Base-by-base conservation (phyloP, 2,329 filamentous ascomycete genomes). In the Onygena corvina region DNA sequence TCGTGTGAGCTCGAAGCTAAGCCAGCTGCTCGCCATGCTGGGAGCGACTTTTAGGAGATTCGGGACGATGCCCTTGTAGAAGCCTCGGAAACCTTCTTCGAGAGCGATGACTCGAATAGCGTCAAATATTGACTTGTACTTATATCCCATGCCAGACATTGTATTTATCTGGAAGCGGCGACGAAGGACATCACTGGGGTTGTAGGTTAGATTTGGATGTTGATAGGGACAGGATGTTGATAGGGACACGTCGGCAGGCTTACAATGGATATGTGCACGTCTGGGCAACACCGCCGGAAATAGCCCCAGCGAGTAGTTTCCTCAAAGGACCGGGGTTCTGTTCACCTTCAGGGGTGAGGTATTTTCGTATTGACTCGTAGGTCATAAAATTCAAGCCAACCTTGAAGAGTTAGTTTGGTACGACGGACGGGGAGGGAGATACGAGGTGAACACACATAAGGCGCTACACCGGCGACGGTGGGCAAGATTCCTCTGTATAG, bases 381-480 rank as follows among this genome's bases (percentile, higher is more conserved):
- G 86, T 87, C 88, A 96, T 96, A 67, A 98, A 98, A 66, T 98
- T 98, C 49, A 98, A 74, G 33, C 92, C 92, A 53, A 98, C 84
- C 83, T 88, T 57, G 47, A 31, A 31, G 31, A 49, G 50, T 60
- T 36, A 60, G 55, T 56, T 52, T 53, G 55, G 23, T 5, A 4
- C 6, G 14, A 18, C 18, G 42, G 3, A 16, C 7, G 29, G 14
- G 7, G 2, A n/a, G 27, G 14, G 47, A 46, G 38, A 27, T 31
- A 14, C 21, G 48, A 6, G 35, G 30, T 6, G 16, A 21, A 66
- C 71, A 64, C 62, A 86, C 90, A 64, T 96, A 96, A 57, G 92
- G 92, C 34, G 92, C 92, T 29, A 98, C 92, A 46, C 92, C 92
- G 34, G 90, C 87, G 30, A 98, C 82, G 0, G 92, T 98, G 2